Percentiles rank a stretch among this genome's conserved stretches.
phyloP scores from a whole-genome alignment of 306 rosid species.

The Fragaria iinumae region DNA sequence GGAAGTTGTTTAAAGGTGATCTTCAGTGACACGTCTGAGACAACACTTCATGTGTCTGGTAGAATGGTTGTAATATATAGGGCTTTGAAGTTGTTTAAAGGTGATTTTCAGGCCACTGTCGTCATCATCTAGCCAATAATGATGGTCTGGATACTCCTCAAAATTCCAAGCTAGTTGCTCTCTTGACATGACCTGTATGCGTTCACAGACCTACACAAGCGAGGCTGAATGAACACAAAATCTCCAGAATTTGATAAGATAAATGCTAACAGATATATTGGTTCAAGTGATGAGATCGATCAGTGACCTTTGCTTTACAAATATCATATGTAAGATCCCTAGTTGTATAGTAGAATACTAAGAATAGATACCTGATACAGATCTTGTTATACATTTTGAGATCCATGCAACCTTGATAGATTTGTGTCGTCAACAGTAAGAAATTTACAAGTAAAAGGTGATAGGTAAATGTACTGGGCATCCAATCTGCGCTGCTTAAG shows the following conservation, averaged over 20 bases:
- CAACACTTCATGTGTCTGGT: too few species aligned
- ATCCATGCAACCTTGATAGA: too few species aligned
- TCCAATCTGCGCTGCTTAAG: neutral
- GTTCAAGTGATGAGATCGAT: neutral
- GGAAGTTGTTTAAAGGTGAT: too few species aligned
- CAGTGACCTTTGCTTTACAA: neutral
- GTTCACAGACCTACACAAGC: neutral
- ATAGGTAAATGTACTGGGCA: neutral
- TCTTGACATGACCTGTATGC: neutral
- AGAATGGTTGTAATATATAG: too few species aligned
- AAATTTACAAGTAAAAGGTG: neutral
- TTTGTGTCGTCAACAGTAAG: neutral
- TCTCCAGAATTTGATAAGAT: neutral
- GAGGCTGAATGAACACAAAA: neutral
- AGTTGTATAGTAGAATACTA: neutral
- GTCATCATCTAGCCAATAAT: conserved; percentile 63
- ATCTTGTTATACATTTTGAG: neutral
- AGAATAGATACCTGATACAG: neutral
- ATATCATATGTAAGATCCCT: neutral
- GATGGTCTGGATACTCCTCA: conserved; percentile 70
- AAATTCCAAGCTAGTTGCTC: conserved; percentile 27
- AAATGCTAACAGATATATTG: neutral
- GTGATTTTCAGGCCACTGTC: conserved; percentile 66
- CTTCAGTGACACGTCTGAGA: too few species aligned
- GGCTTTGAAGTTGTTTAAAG: too few species aligned